Base-by-base conservation (phyloP, 1,284 basidiomycete genomes). In the Cystobasidium sp. region DNA sequence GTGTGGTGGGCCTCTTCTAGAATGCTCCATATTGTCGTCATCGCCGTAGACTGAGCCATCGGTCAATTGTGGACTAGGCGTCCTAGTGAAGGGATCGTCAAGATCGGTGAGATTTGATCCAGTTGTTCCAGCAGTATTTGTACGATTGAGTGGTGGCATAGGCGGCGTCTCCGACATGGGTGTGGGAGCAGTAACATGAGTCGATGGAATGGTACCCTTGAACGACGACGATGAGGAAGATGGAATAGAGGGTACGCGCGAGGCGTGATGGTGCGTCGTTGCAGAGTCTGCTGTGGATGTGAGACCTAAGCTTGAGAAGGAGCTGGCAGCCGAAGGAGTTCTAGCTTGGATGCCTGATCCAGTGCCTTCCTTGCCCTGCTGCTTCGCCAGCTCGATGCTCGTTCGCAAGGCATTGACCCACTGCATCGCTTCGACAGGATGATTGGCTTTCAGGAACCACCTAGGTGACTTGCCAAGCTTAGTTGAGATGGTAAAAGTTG, bases 401-500 rank as follows among this genome's bases (percentile, higher is more conserved):
- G 88, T 88, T 37, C 84, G 83, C 61, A 96, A 86, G 0, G 89
- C 90, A 75, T 91, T 88, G 0, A 87, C 87, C 94, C 94, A 97
- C n/a, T 92, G 86, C 3, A 90, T 87, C 1, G 93, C 92, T 82
- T 97, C 94, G 3, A 91, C 91, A 0, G 91, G 91, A 76, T 95
- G 93, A 75, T 90, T 92, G 0, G 94, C 94, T 77, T 92, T 93
- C 81, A 98, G 86, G 81, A 91, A 97, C 88, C 94, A 93, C 81
- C 91, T 93, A 78, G 91, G 90, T 24, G 79, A 80, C 71, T 81
- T 83, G 63, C 80, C 80, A 12, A 78, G 72, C 47, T 82, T 82
- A 73, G 84, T 91, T 76, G 90, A 88, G 10, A 97, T 87, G 81
- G 95, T 93, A 80, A 97, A 94, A 18, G 92, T 89, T 22, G 89